Conservation (phyloP, 176 grass and related monocot species). For the Echinochloa phyllopogon region DNA sequence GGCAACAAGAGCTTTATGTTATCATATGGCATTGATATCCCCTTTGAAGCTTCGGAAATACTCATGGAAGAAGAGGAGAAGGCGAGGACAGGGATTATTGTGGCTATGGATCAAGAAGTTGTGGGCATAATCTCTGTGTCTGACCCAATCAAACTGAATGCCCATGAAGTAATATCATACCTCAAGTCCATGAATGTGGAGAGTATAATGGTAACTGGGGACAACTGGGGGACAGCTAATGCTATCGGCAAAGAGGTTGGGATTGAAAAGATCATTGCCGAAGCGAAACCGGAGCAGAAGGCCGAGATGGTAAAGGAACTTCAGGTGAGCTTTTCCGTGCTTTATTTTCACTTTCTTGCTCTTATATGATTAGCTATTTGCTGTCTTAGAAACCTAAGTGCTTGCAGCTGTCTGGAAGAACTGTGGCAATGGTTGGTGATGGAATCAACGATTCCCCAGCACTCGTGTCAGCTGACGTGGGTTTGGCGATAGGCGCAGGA, state of each 20-base stretch:
- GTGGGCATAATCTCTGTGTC: constrained; percentile 84
- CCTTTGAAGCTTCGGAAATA: constrained; percentile 70
- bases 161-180: constrained; percentile 74
- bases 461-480: constrained; percentile 80
- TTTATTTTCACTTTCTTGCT: neutral
- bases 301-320: constrained; percentile 88
- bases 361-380: constrained; percentile 6
- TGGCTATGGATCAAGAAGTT: constrained; percentile 69
- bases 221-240: constrained; percentile 96
- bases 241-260: constrained; percentile 83
- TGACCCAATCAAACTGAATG: constrained; percentile 81
- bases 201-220: constrained; percentile 97
- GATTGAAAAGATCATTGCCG: constrained; percentile 75
- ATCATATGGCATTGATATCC: constrained; percentile 58
- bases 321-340: constrained; percentile 54
- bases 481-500: constrained; percentile 85
- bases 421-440: constrained; percentile 92
- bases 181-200: constrained; percentile 85
- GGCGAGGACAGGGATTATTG: constrained; percentile 76
- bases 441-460: constrained; percentile 94
- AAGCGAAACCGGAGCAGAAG: constrained; percentile 89
- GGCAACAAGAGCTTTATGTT: constrained; percentile 92
- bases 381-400: neutral
- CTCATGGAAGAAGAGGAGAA: constrained; percentile 76
- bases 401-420: constrained; percentile 65